These are phyloP conservation scores for Kurtzmaniella natalensis DNA, from an alignment of 1,139 yeast genomes.

Conservation along the genomic window DNA sequence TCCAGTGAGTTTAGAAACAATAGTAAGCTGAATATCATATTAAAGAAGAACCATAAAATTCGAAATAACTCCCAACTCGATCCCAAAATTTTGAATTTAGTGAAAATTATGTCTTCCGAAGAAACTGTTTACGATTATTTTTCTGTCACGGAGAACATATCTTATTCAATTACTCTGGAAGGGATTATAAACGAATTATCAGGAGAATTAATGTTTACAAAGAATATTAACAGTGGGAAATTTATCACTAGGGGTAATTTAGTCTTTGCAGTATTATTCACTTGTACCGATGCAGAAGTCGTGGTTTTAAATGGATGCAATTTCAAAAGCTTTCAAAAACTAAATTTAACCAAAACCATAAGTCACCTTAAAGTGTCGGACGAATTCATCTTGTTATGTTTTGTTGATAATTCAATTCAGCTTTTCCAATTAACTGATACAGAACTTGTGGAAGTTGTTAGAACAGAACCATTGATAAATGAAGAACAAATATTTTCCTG, in stretches of 20 bases:
- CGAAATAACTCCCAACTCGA: neutral
- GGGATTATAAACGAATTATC: neutral
- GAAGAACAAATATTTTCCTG: neutral
- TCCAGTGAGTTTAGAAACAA: slow-evolving; percentile 29
- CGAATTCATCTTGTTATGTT: neutral
- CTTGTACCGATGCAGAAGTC: neutral
- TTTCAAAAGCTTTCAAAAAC: neutral
- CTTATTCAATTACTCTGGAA: neutral
- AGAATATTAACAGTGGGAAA: neutral
- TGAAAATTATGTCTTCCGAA: neutral
- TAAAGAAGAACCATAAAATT: neutral
- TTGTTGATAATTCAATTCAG: neutral
- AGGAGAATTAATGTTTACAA: neutral
- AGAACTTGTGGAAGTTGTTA: neutral
- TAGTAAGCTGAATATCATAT: neutral
- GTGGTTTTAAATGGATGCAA: neutral
- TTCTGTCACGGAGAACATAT: too few species aligned
- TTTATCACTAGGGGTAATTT: neutral
- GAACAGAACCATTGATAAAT: neutral
- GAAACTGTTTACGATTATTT: neutral
- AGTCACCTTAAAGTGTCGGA: neutral
- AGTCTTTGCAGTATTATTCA: neutral
- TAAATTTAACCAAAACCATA: neutral
- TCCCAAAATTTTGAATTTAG: neutral
- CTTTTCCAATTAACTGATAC: neutral